Conservation (phyloP, 2,329 filamentous ascomycete species). For the Talaromyces verruculosus region DNA sequence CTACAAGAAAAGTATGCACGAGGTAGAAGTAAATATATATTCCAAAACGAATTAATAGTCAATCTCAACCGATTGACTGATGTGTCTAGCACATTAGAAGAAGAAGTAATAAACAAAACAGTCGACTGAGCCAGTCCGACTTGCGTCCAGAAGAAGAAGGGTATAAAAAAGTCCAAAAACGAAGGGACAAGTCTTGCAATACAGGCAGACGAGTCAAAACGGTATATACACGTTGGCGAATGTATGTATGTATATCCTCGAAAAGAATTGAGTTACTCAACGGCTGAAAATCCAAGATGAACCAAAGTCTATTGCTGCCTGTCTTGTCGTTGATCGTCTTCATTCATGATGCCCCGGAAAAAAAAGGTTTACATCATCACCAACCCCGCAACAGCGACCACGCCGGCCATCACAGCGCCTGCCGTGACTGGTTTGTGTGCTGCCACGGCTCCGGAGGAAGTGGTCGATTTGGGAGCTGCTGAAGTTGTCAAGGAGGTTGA, state of each 20-base stretch:
- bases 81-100: not conserved
- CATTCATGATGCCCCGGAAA: not conserved
- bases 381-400: constrained; percentile 34
- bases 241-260: not conserved
- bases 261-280: not conserved
- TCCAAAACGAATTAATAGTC: not conserved
- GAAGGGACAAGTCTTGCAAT: not conserved
- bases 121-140: not conserved
- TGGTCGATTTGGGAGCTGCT: constrained; percentile 21
- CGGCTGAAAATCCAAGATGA: not conserved
- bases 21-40: not conserved
- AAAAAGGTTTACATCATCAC: constrained; percentile 34
- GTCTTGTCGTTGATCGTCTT: constrained; percentile 2
- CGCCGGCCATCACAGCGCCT: constrained; percentile 33
- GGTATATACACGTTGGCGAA: constrained; percentile 1
- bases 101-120: not conserved
- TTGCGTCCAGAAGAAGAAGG: not conserved
- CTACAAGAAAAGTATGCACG: not conserved
- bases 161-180: not conserved
- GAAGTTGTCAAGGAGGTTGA: constrained; percentile 14
- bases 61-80: not conserved
- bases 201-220: not conserved
- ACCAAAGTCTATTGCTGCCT: not conserved
- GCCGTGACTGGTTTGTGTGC: constrained; percentile 26
- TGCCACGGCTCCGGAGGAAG: constrained; percentile 21